Base-by-base conservation (phyloP, 2,329 filamentous ascomycete genomes). In the Penicillium sumatraense region DNA sequence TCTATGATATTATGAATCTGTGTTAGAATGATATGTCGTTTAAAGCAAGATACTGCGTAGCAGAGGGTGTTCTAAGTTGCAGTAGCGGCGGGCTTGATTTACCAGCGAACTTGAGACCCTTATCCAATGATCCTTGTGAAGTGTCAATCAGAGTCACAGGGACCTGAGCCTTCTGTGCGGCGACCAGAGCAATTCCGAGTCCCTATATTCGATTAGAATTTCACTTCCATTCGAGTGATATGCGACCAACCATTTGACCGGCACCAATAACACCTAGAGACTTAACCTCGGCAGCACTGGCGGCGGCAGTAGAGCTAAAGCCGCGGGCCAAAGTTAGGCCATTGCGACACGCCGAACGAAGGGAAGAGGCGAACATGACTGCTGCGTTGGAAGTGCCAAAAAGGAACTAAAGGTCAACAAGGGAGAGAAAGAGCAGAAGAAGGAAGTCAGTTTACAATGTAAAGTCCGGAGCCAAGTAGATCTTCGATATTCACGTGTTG, bases 131-230 rank as follows among this genome's bases (percentile, higher is more conserved):
- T 42, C 87, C 84, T 76, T 96, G 87, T 10, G 89, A 95, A 58
- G 78, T 89, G 74, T 99, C 95, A 57, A 99, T 85, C 36, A 99
- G 75, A 10, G 85, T 92, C 11, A 99, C 93, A 2, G 91, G 89
- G 0, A 99, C 85, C 57, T 86, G 81, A 40, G 93, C 93, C 72
- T 81, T 92, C 63, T 91, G 87, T 40, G 93, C 91, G 48, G 93
- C 95, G 44, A 99, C 93, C 14, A 99, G 86, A 48, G 95, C 95
- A 73, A 99, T 99, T 56, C 95, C 95, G 41, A 99, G 80, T 56
- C 95, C 95, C 93, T 98, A 20, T 45, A 55, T 16, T 35, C 40
- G 42, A 47, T 66, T 58, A 71, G 70, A 71, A 38, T 21, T 31
- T 23, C 18, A 9, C 24, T 23, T 20, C 31, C 8, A 40, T 40